Base-by-base conservation (phyloP, 1,284 basidiomycete genomes). In the Melanopsichium pennsylvanicum region DNA sequence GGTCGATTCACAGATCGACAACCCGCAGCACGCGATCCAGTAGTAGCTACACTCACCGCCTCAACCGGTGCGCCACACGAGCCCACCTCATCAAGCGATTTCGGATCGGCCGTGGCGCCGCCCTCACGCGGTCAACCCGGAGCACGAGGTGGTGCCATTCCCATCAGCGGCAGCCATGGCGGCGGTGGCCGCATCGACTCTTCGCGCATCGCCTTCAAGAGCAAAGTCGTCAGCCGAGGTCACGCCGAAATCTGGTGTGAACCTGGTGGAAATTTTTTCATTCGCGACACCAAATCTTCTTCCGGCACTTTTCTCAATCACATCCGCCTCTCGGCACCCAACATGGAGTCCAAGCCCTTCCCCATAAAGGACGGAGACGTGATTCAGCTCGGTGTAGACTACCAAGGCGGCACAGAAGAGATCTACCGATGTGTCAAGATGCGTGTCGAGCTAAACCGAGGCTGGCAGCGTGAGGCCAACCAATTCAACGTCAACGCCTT, bases 371-470 rank as follows among this genome's bases (percentile, higher is more conserved):
- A 97, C 68, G 95, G 95, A 1, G 95, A 98, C 82, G 87, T 97
- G 15, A 83, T 98, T 7, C 95, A 98, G 83, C 87, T 97, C 1
- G 95, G 95, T 2, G 93, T 98, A 26, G 96, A 98, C 81, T 98
- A 97, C 82, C 95, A 97, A 82, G 95, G 95, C 23, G 96, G 95
- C 0, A 88, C 91, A 5, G 94, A 98, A 83, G 94, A 97, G 82
- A 93, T 97, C 61, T 98, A 96, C 83, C 91, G 97, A 82, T 93
- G 91, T 69, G 93, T 98, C 64, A 97, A 97, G 86, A 96, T 98
- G 82, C 87, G 92, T 60, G 86, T 98, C 51, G 95, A 98, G 83
- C 71, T 86, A 18, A 84, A 93, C 39, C 88, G 82, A 23, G 85
- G 92, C 0, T 97, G 93, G 92, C 93, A 96, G 81, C 84, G 88